phyloP scores from a whole-genome alignment of 345 rosid genomes.

The Populus alba region DNA sequence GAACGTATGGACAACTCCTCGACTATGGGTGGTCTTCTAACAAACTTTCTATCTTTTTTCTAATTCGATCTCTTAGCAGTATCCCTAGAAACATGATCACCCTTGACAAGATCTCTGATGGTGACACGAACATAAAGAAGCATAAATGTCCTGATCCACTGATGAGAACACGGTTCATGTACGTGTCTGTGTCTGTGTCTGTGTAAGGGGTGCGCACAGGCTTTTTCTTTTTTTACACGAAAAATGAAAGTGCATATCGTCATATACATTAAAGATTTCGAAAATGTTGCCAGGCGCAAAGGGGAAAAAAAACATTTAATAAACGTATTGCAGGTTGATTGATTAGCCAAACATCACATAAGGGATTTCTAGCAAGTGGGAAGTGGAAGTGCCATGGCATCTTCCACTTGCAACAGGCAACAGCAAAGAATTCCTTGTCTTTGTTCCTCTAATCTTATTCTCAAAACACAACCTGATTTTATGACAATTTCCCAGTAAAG shows the following conservation, averaged over 20 bases:
- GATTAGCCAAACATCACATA: neutral
- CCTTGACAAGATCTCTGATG: too few relatives aligned
- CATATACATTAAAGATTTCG: neutral
- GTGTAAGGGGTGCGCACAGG: too few relatives aligned
- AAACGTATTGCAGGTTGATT: neutral
- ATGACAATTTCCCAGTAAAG: neutral
- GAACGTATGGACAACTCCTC: neutral
- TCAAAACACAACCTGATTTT: neutral
- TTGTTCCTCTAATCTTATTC: constrained; percentile 1
- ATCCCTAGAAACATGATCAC: too few relatives aligned
- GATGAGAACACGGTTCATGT: too few relatives aligned
- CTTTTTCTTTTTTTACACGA: too few relatives aligned
- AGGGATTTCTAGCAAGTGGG: neutral
- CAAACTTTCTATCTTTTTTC: neutral
- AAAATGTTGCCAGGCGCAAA: neutral
- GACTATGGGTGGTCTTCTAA: neutral
- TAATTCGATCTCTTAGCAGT: neutral
- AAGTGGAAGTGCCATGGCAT: constrained; percentile 26
- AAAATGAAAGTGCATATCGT: too few relatives aligned
- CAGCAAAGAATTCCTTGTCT: neutral
- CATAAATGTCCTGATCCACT: too few relatives aligned
- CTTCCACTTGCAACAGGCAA: constrained; percentile 26
- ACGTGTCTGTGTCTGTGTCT: too few relatives aligned
- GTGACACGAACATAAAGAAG: too few relatives aligned
- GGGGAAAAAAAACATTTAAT: neutral